Percentiles rank a stretch among this genome's conserved stretches.
Evolutionary conservation across 2,329 filamentous ascomycete genomes (phyloP).

Genomic region (Aspergillus piperis): DNA sequence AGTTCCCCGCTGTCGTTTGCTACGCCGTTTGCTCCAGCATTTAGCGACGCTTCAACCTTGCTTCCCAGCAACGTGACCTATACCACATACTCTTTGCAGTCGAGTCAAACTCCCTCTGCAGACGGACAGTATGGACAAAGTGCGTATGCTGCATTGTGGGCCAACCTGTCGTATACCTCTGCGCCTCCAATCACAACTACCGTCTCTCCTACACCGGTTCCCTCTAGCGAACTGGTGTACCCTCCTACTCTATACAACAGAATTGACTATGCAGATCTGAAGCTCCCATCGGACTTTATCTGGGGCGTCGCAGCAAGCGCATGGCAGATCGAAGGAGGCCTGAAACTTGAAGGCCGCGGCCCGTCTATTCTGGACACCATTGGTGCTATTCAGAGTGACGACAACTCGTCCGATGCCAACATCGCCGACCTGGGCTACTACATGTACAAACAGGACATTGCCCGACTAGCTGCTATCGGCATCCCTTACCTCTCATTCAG

Average conservation of each 20-base stretch:
- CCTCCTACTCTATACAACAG: slow-evolving; percentile 57
- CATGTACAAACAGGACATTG: slow-evolving; percentile 52
- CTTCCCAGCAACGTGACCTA: slow-evolving; percentile 4
- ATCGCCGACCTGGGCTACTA: slow-evolving; percentile 55
- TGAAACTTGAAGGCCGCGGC: slow-evolving; percentile 42
- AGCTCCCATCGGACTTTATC: slow-evolving; percentile 41
- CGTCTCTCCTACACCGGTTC: slow-evolving; percentile 57
- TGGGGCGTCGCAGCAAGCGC: slow-evolving; percentile 48
- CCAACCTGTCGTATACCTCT: slow-evolving; percentile 36
- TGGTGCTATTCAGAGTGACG: slow-evolving; percentile 16
- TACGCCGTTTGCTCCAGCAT: neutral
- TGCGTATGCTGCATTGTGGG: slow-evolving; percentile 42
- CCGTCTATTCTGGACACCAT: slow-evolving; percentile 45
- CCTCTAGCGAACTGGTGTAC: slow-evolving; percentile 56
- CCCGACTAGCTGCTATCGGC: slow-evolving; percentile 41
- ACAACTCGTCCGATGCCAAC: slow-evolving; percentile 46
- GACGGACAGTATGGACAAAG: slow-evolving; percentile 37
- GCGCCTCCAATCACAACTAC: slow-evolving; percentile 53
- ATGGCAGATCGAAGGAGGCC: slow-evolving; percentile 49
- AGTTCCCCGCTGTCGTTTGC: slow-evolving; percentile 4
- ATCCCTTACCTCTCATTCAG: slow-evolving; percentile 48
- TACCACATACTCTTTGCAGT: slow-evolving; percentile 5
- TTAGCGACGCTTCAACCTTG: slow-evolving; percentile 4
- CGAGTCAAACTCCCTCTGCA: neutral
- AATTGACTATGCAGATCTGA: slow-evolving; percentile 21